Conservation (phyloP, 108 stramenopile species). For the Nitzschia inconspicua region DNA sequence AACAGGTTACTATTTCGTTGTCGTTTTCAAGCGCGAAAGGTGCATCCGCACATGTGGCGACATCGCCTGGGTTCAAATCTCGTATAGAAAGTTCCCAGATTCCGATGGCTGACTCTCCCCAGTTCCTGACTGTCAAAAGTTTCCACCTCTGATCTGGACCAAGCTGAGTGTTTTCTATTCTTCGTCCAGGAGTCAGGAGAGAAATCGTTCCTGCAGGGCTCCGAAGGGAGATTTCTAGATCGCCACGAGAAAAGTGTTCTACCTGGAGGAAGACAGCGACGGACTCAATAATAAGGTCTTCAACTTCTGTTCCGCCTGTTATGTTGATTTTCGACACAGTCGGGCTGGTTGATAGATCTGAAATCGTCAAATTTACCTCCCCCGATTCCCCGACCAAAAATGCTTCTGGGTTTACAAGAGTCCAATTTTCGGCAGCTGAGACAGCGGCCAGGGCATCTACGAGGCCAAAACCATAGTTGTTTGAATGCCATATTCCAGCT, state of each 20-base stretch:
- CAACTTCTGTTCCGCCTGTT: not conserved
- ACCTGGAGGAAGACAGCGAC: conserved; percentile 32
- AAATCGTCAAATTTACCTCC: not conserved
- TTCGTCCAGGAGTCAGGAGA: conserved; percentile 20
- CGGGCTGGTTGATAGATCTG: not conserved
- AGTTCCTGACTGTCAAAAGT: conserved; percentile 37
- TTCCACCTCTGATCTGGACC: conserved; percentile 27
- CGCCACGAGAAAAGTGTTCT: conserved; percentile 31
- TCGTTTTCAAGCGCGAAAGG: not conserved
- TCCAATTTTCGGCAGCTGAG: conserved; percentile 23
- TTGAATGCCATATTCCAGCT: conserved; percentile 38
- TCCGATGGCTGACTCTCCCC: conserved; percentile 34
- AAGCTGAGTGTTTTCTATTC: conserved; percentile 17
- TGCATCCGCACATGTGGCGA: conserved; percentile 7
- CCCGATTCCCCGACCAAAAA: conserved; percentile 11
- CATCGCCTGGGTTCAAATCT: conserved; percentile 19
- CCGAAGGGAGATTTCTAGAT: conserved; percentile 28
- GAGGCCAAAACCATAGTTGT: conserved; percentile 47
- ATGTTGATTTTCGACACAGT: not conserved
- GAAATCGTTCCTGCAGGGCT: conserved; percentile 34
- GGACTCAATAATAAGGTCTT: conserved; percentile 28
- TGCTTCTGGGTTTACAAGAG: conserved; percentile 10
- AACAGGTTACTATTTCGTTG: not conserved
- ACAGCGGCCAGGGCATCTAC: conserved; percentile 43
- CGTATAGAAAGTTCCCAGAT: conserved; percentile 24